phyloP scores from a whole-genome alignment of 768 basidiomycete genomes.

The Termitomyces sp. region DNA sequence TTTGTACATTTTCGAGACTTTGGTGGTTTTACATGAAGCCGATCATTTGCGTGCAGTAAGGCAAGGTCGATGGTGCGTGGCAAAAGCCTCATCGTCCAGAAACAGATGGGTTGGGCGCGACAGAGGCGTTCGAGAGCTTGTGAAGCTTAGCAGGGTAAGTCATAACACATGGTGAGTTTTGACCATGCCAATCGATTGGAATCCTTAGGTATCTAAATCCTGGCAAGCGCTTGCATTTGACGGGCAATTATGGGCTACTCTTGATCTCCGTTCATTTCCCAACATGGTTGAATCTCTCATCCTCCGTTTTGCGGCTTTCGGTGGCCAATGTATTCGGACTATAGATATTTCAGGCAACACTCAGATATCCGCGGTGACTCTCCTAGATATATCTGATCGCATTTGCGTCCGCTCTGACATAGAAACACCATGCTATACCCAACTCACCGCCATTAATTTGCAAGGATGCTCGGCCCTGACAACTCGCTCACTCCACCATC shows the following conservation, averaged over 20 bases:
- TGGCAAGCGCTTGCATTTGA: slow-evolving; percentile 79
- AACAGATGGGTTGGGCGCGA: slow-evolving; percentile 73
- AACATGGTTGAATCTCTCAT: slow-evolving; percentile 46
- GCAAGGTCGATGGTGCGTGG: slow-evolving; percentile 53
- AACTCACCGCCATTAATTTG: slow-evolving; percentile 65
- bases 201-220: slow-evolving; percentile 60
- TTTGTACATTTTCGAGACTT: slow-evolving; percentile 47
- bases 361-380: slow-evolving; percentile 38
- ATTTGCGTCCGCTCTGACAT: slow-evolving; percentile 38
- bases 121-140: slow-evolving; percentile 69
- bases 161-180: neutral
- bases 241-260: slow-evolving; percentile 76
- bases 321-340: slow-evolving; percentile 58
- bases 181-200: neutral
- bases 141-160: slow-evolving; percentile 74
- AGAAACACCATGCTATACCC: slow-evolving; percentile 44
- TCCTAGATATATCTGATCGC: slow-evolving; percentile 48
- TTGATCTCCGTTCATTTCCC: slow-evolving; percentile 62
- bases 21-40: slow-evolving; percentile 53
- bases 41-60: slow-evolving; percentile 44
- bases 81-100: slow-evolving; percentile 54
- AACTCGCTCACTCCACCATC: slow-evolving; percentile 59
- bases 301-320: slow-evolving; percentile 42
- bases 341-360: slow-evolving; percentile 63
- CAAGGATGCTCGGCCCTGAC: slow-evolving; percentile 67